Base-by-base conservation (phyloP, 768 basidiomycete genomes). In the Hysterangium stoloniferum region DNA sequence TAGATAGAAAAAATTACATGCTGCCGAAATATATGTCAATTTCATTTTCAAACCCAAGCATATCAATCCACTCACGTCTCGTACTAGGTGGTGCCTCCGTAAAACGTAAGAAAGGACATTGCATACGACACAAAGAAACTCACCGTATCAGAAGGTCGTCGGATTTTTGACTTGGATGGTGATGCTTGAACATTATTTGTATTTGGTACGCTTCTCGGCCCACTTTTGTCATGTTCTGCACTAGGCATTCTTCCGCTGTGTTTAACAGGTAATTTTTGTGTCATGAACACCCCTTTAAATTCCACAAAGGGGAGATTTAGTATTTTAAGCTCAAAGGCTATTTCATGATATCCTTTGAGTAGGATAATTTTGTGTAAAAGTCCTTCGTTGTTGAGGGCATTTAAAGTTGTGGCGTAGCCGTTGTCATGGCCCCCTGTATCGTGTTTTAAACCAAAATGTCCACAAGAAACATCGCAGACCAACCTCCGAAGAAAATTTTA, bases 401-500 rank as follows among this genome's bases (percentile, higher is more conserved):
- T 75, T 47, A 86, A 73, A 52, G 70, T 72, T 22, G 77, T 73
- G 45, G 76, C 72, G 66, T 86, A 86, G 57, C 84, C 83, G 66
- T 78, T 79, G 65, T 86, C 84, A 61, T 86, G 84, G 59, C 79
- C 80, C 55, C 82, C 82, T 84, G 55, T 37, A 27, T 29, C 48
- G 40, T 27, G 2, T 24, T 42, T 29, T 6, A 36, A 8, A 42
- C 25, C 17, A 49, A 43, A 28, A 31, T 36, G 43, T 52, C 45
- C 24, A 52, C 24, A 9, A 52, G 17, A 49, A 25, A 33, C 17
- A 41, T 45, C n/a, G n/a, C n/a, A n/a, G 53, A 53, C 61, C 51
- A 54, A 76, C 84, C 84, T 59, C 80, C 82, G 58, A 86, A 84
- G 55, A 85, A 67, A 59, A 86, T 70, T 66, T 77, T 82, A 56